Base-by-base conservation (phyloP, 768 basidiomycete species). In the Boletus sensibilis region DNA sequence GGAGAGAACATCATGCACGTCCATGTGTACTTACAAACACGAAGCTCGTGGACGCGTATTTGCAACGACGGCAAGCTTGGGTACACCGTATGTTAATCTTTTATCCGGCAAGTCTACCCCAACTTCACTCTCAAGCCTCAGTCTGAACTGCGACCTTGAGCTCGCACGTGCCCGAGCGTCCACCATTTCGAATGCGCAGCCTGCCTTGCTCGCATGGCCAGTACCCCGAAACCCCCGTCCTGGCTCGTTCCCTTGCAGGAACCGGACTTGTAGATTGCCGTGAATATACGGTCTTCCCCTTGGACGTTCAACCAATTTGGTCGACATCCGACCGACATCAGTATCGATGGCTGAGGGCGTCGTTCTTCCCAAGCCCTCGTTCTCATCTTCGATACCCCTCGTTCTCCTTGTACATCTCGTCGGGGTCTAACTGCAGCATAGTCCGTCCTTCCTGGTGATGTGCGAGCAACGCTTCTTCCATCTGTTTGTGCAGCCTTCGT, bases 101-200 rank as follows among this genome's bases (percentile, higher is more conserved):
- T n/a, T 47, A 37, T 43, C 58, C 29, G 45, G 60, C 23, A 55
- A 34, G 42, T 63, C 58, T 14, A 44, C 41, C 48, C 42, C 61
- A 55, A 44, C 27, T 47, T 59, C 56, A 33, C 48, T 65, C 4
- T 39, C 58, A 50, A 56, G 29, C 46, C 35, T 42, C 20, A 40
- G 51, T 62, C 58, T 63, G 20, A 59, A 61, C 33, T 21, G 39
- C 43, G 23, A 55, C 53, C 53, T 16, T 43, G 52, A 52, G 54
- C 53, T 25, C 14, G 43, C 38, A 23, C 34, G 23, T 16, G 11
- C 16, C 14, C 31, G 13, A 20, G 8, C 56, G 7, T 39, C 51
- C 35, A 53, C 33, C 35, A 10, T 39, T 12, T 31, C 9, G 10
- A 31, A 10, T 10, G 31, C 31, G 8, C 25, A 31, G 29, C 35